These are phyloP conservation scores for Trichoderma gracile DNA, from an alignment of 2,329 filamentous ascomycete species.

Conservation along the genomic window DNA sequence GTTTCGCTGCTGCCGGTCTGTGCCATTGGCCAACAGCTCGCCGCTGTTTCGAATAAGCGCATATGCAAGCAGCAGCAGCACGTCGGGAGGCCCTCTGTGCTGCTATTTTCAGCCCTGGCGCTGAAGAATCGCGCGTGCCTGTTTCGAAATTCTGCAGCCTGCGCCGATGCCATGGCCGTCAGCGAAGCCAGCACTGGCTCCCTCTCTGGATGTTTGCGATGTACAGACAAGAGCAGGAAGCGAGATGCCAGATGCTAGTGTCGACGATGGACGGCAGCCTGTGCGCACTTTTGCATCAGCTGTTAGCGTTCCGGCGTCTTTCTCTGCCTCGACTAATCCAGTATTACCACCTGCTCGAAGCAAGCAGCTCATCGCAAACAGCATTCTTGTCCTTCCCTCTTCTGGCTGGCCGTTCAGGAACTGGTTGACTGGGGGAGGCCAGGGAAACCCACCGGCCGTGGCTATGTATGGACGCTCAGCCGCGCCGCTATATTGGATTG, in stretches of 20 bases:
- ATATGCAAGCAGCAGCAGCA: neutral
- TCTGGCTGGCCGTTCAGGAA: constrained; percentile 22
- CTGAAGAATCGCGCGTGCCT: neutral
- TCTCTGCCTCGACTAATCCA: neutral
- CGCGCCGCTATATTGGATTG: constrained; percentile 22
- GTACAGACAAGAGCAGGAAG: too few species aligned
- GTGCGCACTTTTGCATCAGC: neutral
- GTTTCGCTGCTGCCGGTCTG: constrained; percentile 3
- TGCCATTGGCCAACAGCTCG: constrained; percentile 11
- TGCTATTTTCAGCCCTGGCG: constrained; percentile 21
- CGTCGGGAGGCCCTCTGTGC: constrained; percentile 3
- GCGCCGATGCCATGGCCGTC: neutral
- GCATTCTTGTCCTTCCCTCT: neutral
- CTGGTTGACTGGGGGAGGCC: neutral
- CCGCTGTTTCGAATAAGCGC: constrained; percentile 6
- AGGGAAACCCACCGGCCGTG: constrained; percentile 21
- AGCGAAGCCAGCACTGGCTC: constrained; percentile 20
- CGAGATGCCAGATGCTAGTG: constrained; percentile 1
- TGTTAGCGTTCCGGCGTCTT: neutral
- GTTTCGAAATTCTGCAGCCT: constrained; percentile 27
- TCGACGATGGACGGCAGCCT: constrained; percentile 8
- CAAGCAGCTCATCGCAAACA: constrained; percentile 7
- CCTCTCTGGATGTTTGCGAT: neutral
- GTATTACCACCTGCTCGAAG: neutral
- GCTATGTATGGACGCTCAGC: constrained; percentile 26